Percentiles rank a stretch among this genome's conserved stretches.
These are phyloP conservation scores for Phtheirospermum japonicum DNA, from an alignment of 257 asterid species.

Conservation along the genomic window DNA sequence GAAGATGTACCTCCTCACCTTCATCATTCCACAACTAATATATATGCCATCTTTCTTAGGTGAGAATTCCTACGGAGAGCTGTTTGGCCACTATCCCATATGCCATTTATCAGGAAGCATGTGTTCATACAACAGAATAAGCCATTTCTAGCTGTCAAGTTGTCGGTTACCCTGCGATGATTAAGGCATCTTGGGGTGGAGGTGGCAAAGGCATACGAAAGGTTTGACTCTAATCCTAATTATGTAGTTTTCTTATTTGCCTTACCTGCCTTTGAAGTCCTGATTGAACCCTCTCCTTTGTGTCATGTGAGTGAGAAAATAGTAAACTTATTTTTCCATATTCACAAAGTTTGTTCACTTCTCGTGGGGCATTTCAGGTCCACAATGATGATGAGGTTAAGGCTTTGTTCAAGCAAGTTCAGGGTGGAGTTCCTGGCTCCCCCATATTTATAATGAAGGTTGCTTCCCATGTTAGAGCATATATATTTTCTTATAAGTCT, in stretches of 20 bases:
- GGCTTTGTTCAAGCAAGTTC: slow-evolving; percentile 98
- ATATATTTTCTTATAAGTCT: slow-evolving; percentile 18
- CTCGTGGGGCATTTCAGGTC: slow-evolving; percentile 52
- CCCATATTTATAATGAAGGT: slow-evolving; percentile 98
- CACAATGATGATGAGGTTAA: slow-evolving; percentile 93
- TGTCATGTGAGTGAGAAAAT: slow-evolving; percentile 14
- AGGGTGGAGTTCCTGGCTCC: slow-evolving; percentile 99
- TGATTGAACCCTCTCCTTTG: slow-evolving; percentile 5
- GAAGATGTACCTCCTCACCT: slow-evolving; percentile 18
- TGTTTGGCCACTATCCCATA: slow-evolving; percentile 78
- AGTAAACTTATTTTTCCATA: slow-evolving; percentile 13
- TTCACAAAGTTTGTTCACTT: slow-evolving; percentile 8
- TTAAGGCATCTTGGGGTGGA: slow-evolving; percentile 99
- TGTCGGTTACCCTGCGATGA: slow-evolving; percentile 99
- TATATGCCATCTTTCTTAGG: slow-evolving; percentile 44
- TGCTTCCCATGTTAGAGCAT: slow-evolving; percentile 87
- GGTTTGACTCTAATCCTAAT: slow-evolving; percentile 48
- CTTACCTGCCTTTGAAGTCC: slow-evolving; percentile 8
- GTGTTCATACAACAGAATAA: slow-evolving; percentile 93
- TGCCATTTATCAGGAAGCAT: slow-evolving; percentile 73
- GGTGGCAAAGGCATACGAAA: slow-evolving; percentile 99
- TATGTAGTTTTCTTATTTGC: not conserved
- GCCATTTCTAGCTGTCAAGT: slow-evolving; percentile 94
- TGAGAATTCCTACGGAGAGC: slow-evolving; percentile 74
- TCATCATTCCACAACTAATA: slow-evolving; percentile 23